Evolutionary conservation across 192 early-diverging fungal genomes (phyloP), one percentile per base, ranked within the genome.

Genomic region (Dissophora globulifera): DNA sequence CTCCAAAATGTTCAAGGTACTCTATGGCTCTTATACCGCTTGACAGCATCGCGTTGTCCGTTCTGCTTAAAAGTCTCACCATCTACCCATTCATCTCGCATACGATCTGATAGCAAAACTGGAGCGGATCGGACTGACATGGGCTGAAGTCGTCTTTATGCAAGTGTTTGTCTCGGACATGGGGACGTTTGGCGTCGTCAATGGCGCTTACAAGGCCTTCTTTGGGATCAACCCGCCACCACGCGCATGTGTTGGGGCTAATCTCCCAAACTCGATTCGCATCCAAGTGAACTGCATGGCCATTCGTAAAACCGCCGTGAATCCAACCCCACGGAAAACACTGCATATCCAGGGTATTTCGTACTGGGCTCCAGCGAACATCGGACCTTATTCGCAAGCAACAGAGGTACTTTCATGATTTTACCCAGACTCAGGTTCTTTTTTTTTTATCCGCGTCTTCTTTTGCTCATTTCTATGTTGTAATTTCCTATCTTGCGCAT

Each of bases 311-410:
- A 33, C 41, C 3, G 54, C 59, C 7, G 40, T 38, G 3, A 30
- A 25, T 9, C 29, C 32, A 2, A 74, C 67, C 30, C 62, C 52
- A 31, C 83, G 81, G 49, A 70, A 87, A 22, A 87, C 86, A 0
- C 78, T 94, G 79, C 93, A 94, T 81, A 93, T 94, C 11, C 93
- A 94, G 67, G 85, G 91, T 20, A 83, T 94, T 12, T 94, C 93
- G 15, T 94, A 94, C 69, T 94, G 93, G 93, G 93, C 93, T 10
- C 93, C 93, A 26, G 92, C 93, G 25, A 94, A 94, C 60, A 94
- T 94, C 67, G 93, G 93, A 22, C 93, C 93, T 20, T 94, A 94
- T 71, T 90, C 88, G 13, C 93, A 94, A 71, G 84, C 86, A 16
- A 84, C 82, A 25, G 78, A 84, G 71, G 89, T 90, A 80, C 48